Evolutionary conservation across 495 filamentous ascomycete genomes (phyloP), one percentile per base, ranked within the genome.

Genomic region (Alectoria sarmentosa): DNA sequence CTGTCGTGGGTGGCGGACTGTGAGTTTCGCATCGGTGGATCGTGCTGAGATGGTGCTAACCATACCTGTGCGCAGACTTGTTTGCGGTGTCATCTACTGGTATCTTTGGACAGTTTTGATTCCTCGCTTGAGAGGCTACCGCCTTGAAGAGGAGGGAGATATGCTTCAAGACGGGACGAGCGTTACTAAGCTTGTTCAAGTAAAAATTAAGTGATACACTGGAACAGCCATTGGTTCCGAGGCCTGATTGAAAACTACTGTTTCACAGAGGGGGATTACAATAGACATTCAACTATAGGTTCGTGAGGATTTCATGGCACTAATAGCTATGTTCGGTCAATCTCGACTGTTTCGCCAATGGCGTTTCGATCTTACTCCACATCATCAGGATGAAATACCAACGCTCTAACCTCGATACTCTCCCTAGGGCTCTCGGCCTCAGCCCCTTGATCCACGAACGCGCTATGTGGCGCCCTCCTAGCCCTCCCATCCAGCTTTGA

Each of bases 41-140:
- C 66, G 63, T 60, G 63, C 46, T 13, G 60, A 62, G 61, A 66
- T 68, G 62, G 4, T 56, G 64, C 62, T 69, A 44, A 67, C 19
- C n/a, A 54, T 44, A 58, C 4, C 58, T 60, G 34, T 69, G 41
- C 4, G 23, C 62, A 89, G 86, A 66, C 74, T 89, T 36, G 19
- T 82, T 5, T 85, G 87, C 60, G 86, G 80, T 0, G 72, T 86
- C 14, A 8, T 86, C 0, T 91, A 91, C 72, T 91, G 88, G 88
- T 84, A 88, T 66, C 66, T 90, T 58, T 89, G 85, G 86, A 88
- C 85, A 7, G 76, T 84, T 8, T 65, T 85, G 38, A 70, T 91
- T 38, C 88, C 89, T 48, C 74, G 76, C 55, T 75, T 83, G 68
- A 83, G 81, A 56, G 73, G 76, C 1, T 89, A 88, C 71, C 78